A percentile compares a stretch with the other conserved stretches of the same genome.
Conservation (phyloP, 805 yeast species). For the Myxozyma kluyveri region DNA sequence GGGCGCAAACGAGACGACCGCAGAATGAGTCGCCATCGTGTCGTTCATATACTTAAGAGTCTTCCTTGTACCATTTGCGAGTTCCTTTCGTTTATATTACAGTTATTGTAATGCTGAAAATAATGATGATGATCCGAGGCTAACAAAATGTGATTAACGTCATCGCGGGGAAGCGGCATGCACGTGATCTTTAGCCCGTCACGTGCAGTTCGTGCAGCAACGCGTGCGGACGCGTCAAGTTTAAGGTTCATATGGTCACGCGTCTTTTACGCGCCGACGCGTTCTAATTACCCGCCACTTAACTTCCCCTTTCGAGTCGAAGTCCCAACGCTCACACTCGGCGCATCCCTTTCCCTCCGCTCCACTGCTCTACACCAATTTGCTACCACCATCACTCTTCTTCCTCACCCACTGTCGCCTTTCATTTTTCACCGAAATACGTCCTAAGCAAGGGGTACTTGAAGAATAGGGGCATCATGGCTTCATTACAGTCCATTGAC, state of each 20-base stretch:
- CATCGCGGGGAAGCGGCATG: not conserved
- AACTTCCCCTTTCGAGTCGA: too few relatives aligned
- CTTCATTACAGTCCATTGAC: conserved; percentile 52
- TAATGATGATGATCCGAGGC: too few relatives aligned
- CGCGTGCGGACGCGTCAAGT: too few relatives aligned
- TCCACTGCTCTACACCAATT: not conserved
- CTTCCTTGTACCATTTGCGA: too few relatives aligned
- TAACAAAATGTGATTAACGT: not conserved
- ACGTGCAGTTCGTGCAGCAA: too few relatives aligned
- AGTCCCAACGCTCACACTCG: not conserved
- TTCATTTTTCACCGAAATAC: too few relatives aligned
- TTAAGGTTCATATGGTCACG: too few relatives aligned
- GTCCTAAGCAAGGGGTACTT: too few relatives aligned
- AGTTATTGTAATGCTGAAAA: too few relatives aligned
- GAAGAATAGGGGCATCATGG: conserved; percentile 41
- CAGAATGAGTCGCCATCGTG: conserved; percentile 36
- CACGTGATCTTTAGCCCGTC: not conserved
- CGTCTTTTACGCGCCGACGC: too few relatives aligned
- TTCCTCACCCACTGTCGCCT: not conserved
- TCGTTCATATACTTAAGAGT: not conserved
- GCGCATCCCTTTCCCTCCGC: not conserved
- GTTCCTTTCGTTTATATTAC: too few relatives aligned
- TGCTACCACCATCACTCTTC: not conserved
- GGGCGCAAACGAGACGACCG: conserved; percentile 40
- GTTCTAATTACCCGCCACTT: too few relatives aligned